Conservation (phyloP, 768 basidiomycete species). For the Rubroboletus satanas region DNA sequence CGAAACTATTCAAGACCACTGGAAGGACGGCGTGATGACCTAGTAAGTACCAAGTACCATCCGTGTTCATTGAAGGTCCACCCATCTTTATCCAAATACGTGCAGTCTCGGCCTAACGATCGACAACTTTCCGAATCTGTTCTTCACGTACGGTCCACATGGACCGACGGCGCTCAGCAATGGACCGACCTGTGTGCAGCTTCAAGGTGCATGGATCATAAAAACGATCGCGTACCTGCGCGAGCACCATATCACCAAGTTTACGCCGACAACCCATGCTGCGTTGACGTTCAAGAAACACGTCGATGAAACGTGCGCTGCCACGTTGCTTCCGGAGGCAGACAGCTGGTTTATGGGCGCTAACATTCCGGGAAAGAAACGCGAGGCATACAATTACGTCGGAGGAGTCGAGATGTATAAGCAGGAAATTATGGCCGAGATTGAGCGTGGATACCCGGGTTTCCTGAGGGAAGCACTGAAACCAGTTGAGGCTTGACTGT, state of each 20-base stretch:
- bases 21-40: conserved; percentile 11
- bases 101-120: conserved; percentile 15
- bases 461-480: background rate
- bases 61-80: background rate
- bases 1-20: conserved; percentile 13
- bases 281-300: conserved; percentile 10
- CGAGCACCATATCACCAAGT: conserved; percentile 12
- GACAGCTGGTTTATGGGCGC: conserved; percentile 8
- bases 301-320: background rate
- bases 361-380: conserved; percentile 7
- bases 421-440: conserved; percentile 1
- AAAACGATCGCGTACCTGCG: conserved; percentile 9
- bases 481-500: too few species aligned
- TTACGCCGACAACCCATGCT: conserved; percentile 7
- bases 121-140: conserved; percentile 15
- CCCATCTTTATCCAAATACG: background rate
- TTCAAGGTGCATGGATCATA: conserved; percentile 9
- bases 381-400: background rate
- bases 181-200: conserved; percentile 1
- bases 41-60: conserved; percentile 3
- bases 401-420: conserved; percentile 1
- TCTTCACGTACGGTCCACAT: conserved; percentile 9
- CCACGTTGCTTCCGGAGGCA: background rate
- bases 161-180: conserved; percentile 10
- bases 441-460: conserved; percentile 2